Percentiles rank a stretch among this genome's conserved stretches.
These are phyloP conservation scores for Conticribra guillardii DNA, from an alignment of 108 stramenopile species.

Conservation along the genomic window DNA sequence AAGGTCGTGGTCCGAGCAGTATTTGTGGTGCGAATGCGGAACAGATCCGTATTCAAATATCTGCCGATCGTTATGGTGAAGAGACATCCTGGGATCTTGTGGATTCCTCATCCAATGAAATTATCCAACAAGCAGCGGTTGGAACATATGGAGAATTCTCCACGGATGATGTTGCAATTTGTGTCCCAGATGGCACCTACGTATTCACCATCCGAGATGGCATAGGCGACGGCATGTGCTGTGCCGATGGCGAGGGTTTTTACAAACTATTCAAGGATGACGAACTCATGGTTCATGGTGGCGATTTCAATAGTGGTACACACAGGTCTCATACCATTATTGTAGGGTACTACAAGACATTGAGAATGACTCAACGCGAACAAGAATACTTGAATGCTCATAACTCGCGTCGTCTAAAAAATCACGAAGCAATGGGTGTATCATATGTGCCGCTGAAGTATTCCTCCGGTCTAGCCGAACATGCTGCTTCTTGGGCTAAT, in stretches of 20 bases:
- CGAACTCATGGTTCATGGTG: slow-evolving; percentile 40
- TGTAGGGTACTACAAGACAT: slow-evolving; percentile 32
- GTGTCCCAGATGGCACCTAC: slow-evolving; percentile 33
- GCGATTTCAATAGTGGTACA: slow-evolving; percentile 24
- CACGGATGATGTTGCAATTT: slow-evolving; percentile 25
- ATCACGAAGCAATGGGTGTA: slow-evolving; percentile 13
- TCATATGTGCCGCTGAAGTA: slow-evolving; percentile 39
- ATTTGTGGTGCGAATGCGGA: slow-evolving; percentile 13
- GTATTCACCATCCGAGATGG: slow-evolving; percentile 42
- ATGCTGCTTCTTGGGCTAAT: slow-evolving; percentile 33
- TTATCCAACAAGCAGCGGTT: slow-evolving; percentile 7
- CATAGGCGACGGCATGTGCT: slow-evolving; percentile 50
- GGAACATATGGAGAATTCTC: slow-evolving; percentile 17
- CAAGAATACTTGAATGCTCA: slow-evolving; percentile 39
- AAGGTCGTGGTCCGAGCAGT: not conserved
- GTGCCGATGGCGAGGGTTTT: slow-evolving; percentile 26
- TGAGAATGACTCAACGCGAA: slow-evolving; percentile 33
- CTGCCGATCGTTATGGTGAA: slow-evolving; percentile 23
- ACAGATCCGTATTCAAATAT: slow-evolving; percentile 33
- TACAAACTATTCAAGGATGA: slow-evolving; percentile 45
- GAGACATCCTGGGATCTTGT: slow-evolving; percentile 46
- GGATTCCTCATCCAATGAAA: slow-evolving; percentile 8
- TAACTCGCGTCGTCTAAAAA: slow-evolving; percentile 34
- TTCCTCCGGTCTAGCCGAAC: slow-evolving; percentile 15
- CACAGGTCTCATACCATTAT: slow-evolving; percentile 24